These are phyloP conservation scores for Fusarium sp. DNA, from an alignment of 2,329 filamentous ascomycete genomes.

Conservation along the genomic window DNA sequence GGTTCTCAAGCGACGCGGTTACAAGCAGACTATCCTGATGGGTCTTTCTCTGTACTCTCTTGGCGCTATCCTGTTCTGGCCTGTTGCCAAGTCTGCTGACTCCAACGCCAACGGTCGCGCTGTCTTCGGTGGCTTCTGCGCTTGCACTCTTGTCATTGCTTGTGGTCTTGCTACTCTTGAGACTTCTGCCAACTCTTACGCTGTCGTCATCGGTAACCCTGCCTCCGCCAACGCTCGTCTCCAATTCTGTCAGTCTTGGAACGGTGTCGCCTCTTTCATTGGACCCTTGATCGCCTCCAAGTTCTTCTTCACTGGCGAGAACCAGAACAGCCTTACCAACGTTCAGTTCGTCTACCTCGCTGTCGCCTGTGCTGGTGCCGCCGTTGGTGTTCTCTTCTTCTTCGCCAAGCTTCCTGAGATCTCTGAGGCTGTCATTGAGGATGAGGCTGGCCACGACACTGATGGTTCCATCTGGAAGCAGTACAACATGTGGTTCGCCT, in stretches of 20 bases:
- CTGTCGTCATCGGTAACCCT: conserved; percentile 64
- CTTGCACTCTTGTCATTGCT: conserved; percentile 77
- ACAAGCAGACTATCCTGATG: conserved; percentile 74
- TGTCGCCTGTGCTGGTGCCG: conserved; percentile 75
- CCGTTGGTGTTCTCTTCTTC: conserved; percentile 73
- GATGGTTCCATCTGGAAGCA: conserved; percentile 76
- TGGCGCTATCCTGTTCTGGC: conserved; percentile 66
- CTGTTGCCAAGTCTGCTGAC: conserved; percentile 65
- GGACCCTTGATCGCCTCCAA: conserved; percentile 79
- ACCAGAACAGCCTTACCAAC: conserved; percentile 68
- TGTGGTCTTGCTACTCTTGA: conserved; percentile 80
- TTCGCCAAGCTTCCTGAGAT: conserved; percentile 78
- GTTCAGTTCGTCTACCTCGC: conserved; percentile 83
- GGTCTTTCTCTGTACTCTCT: conserved; percentile 74
- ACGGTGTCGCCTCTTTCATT: conserved; percentile 78
- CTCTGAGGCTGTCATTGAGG: conserved; percentile 59
- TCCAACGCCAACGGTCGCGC: conserved; percentile 34
- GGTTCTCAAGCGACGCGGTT: conserved; percentile 73
- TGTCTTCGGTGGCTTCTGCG: conserved; percentile 80
- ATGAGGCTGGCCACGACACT: conserved; percentile 62
- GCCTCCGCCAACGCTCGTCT: conserved; percentile 17
- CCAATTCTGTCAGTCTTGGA: conserved; percentile 79
- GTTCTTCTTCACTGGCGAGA: conserved; percentile 75
- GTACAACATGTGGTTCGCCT: conserved; percentile 80
- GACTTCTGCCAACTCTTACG: conserved; percentile 78